Evolutionary conservation across 2,329 filamentous ascomycete genomes (phyloP).

Genomic region (Didymosphaeria variabile): DNA sequence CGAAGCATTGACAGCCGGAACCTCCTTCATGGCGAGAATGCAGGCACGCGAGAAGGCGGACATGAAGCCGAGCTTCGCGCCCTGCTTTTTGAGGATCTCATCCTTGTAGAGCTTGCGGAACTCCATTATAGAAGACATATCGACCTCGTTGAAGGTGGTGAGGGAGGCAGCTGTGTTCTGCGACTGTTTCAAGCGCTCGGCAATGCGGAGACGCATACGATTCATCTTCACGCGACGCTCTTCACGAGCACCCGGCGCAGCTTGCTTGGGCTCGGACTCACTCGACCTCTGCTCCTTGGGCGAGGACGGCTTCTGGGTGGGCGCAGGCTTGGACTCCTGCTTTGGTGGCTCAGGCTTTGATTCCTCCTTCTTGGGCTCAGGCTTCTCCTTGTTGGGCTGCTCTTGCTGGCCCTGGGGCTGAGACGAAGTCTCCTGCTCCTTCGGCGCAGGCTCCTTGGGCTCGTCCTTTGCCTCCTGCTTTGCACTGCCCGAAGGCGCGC

Average conservation of each 20-base stretch:
- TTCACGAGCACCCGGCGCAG: slow-evolving; percentile 75
- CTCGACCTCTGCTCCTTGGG: slow-evolving; percentile 38
- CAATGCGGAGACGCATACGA: slow-evolving; percentile 96
- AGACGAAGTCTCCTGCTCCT: slow-evolving; percentile 65
- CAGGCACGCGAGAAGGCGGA: slow-evolving; percentile 92
- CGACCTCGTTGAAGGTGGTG: slow-evolving; percentile 98
- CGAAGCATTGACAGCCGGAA: slow-evolving; percentile 94
- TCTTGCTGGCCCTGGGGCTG: slow-evolving; percentile 62
- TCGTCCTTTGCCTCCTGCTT: slow-evolving; percentile 65
- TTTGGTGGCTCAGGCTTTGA: slow-evolving; percentile 54
- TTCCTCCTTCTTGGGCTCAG: slow-evolving; percentile 31
- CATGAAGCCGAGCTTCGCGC: slow-evolving; percentile 99
- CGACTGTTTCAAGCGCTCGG: slow-evolving; percentile 97
- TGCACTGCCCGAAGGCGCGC: slow-evolving; percentile 60
- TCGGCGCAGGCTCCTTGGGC: slow-evolving; percentile 67
- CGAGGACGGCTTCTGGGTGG: slow-evolving; percentile 37
- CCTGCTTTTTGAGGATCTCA: slow-evolving; percentile 92
- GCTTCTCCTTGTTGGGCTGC: slow-evolving; percentile 50
- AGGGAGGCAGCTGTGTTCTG: slow-evolving; percentile 98
- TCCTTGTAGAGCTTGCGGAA: slow-evolving; percentile 98
- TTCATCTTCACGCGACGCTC: slow-evolving; percentile 99
- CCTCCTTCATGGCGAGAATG: slow-evolving; percentile 90
- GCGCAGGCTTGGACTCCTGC: slow-evolving; percentile 50
- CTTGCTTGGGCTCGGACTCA: slow-evolving; percentile 47
- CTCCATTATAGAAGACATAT: slow-evolving; percentile 98